Evolutionary conservation across 1,284 basidiomycete genomes (phyloP).

Genomic region (Thelephora terrestris): DNA sequence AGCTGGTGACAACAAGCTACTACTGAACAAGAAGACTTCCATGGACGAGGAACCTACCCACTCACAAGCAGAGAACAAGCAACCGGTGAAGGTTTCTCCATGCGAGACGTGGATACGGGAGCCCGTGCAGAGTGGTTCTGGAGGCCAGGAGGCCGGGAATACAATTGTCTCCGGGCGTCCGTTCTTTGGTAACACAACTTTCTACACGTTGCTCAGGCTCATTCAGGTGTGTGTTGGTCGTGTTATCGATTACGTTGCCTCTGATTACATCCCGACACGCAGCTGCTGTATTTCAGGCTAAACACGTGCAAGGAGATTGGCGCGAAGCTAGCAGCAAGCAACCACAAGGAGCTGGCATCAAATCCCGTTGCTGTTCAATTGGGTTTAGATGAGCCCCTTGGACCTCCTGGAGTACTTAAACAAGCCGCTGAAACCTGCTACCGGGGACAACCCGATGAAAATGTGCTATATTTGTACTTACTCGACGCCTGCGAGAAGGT

Average conservation of each 20-base stretch:
- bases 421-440: slow-evolving; percentile 51
- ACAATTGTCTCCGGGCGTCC: slow-evolving; percentile 32
- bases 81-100: too few relatives aligned
- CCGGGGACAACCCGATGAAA: slow-evolving; percentile 26
- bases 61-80: too few relatives aligned
- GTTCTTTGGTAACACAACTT: slow-evolving; percentile 90
- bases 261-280: slow-evolving; percentile 14
- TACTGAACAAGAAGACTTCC: slow-evolving; percentile 14
- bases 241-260: slow-evolving; percentile 16
- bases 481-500: slow-evolving; percentile 89
- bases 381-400: slow-evolving; percentile 67
- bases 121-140: slow-evolving; percentile 7
- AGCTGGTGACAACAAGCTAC: slow-evolving; percentile 9
- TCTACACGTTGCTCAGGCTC: slow-evolving; percentile 83
- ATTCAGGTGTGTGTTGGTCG: slow-evolving; percentile 57
- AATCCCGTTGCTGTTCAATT: slow-evolving; percentile 68
- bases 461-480: slow-evolving; percentile 81
- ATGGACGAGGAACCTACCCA: too few relatives aligned
- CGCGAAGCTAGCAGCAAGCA: slow-evolving; percentile 46
- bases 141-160: slow-evolving; percentile 22
- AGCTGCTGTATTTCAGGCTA: slow-evolving; percentile 89
- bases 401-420: slow-evolving; percentile 55
- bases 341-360: slow-evolving; percentile 47
- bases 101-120: slow-evolving; percentile 44
- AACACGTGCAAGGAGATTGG: slow-evolving; percentile 80